Evolutionary conservation across 305 asterid species (phyloP), one percentile per base, ranked within the genome.

Genomic region (Ilex paraguariensis): DNA sequence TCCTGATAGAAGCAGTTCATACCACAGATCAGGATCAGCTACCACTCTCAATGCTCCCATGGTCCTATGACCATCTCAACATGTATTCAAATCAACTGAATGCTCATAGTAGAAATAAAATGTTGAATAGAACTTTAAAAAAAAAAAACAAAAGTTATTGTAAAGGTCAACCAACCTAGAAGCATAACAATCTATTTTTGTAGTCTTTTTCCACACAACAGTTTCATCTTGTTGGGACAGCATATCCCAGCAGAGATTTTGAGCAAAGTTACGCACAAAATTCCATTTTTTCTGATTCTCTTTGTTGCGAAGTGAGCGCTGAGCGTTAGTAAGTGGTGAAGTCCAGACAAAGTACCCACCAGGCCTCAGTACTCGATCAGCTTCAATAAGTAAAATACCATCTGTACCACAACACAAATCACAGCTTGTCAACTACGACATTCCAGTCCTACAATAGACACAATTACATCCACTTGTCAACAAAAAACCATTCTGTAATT

Each of bases 301-400:
- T 76, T 90, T 93, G 65, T 87, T 82, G 64, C 81, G 94, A 49
- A 81, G 79, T 49, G 81, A 79, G 17, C 82, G 87, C 70, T 83
- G 97, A 68, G 90, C 73, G 76, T 82, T 87, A 58, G 75, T 83
- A 67, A 86, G 70, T 54, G 95, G 93, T 71, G 93, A 90, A 56
- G 97, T 93, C 99, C 99, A 93, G 80, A 93, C 99, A 75, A 93
- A 93, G 72, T 90, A 93, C 70, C 99, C 99, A 68, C 99, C 99
- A 69, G 99, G 99, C 71, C 97, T 75, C 76, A 93, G 70, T 71
- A 93, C 68, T 59, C 99, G 87, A 76, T 93, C 96, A 7, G 83
- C 99, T 82, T 93, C 99, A 70, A 79, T 71, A 73, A 93, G 79
- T 70, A 59, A 90, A 64, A 78, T 70, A 58, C 95, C 92, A 71